phyloP scores from a whole-genome alignment of 345 rosid species.

The Dovyalis caffra region DNA sequence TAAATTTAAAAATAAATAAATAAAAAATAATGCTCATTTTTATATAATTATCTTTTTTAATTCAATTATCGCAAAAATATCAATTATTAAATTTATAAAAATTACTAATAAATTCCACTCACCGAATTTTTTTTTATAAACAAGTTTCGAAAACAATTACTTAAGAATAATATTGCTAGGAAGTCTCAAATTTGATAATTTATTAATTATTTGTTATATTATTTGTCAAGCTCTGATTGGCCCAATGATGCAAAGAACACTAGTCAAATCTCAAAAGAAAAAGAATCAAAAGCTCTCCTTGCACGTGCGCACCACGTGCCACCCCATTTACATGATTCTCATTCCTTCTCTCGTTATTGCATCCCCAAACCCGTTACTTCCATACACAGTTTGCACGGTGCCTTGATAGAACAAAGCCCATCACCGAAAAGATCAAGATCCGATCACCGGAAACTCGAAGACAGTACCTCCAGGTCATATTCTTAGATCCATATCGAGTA shows the following conservation, averaged over 20 bases:
- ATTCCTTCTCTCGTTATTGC: neutral
- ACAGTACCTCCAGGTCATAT: neutral
- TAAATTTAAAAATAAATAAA: too few species aligned
- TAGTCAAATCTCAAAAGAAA: neutral
- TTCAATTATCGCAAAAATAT: too few species aligned
- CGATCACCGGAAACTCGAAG: neutral
- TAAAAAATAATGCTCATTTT: too few species aligned
- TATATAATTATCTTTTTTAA: too few species aligned
- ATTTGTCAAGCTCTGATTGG: neutral
- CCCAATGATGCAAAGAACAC: neutral
- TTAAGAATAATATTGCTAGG: too few species aligned
- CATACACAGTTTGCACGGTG: neutral
- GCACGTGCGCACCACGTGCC: conserved; percentile 17
- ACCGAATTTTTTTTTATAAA: too few species aligned
- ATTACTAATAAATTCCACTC: too few species aligned
- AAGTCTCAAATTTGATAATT: too few species aligned
- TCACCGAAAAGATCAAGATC: neutral
- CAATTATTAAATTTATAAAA: too few species aligned
- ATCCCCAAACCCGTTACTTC: neutral
- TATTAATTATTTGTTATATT: too few species aligned
- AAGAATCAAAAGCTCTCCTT: neutral
- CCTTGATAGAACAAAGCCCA: neutral
- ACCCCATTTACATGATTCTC: neutral
- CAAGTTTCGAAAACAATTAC: too few species aligned
- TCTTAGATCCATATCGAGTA: neutral